phyloP scores from a whole-genome alignment of 2,329 filamentous ascomycete species.

The Aspergillus sp. region DNA sequence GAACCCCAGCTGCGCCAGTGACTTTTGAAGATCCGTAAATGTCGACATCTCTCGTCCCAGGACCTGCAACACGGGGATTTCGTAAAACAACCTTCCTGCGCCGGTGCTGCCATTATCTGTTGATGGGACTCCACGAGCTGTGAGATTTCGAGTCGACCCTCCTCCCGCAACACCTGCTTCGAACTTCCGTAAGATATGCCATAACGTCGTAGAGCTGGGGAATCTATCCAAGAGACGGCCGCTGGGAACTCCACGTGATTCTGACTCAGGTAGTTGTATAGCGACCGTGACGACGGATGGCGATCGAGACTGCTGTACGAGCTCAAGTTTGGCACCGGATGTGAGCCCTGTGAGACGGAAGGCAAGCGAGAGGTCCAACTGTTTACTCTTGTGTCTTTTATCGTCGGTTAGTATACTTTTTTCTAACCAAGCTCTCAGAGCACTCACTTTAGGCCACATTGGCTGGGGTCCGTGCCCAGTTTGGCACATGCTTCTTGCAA shows the following conservation, averaged over 20 bases:
- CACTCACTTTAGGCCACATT: slow-evolving; percentile 72
- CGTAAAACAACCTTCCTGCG: slow-evolving; percentile 76
- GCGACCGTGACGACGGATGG: slow-evolving; percentile 81
- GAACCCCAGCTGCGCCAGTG: slow-evolving; percentile 76
- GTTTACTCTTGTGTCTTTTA: slow-evolving; percentile 70
- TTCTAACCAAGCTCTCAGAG: background rate
- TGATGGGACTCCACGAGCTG: slow-evolving; percentile 65
- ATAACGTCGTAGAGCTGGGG: slow-evolving; percentile 78
- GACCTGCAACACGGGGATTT: slow-evolving; percentile 76
- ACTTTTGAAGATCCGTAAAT: slow-evolving; percentile 81
- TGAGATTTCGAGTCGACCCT: slow-evolving; percentile 66
- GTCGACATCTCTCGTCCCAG: slow-evolving; percentile 72
- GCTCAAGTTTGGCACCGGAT: slow-evolving; percentile 84
- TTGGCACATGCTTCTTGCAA: slow-evolving; percentile 82
- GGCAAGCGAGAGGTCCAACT: slow-evolving; percentile 75
- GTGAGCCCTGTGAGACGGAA: slow-evolving; percentile 76
- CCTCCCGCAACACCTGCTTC: slow-evolving; percentile 65
- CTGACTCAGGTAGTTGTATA: slow-evolving; percentile 71
- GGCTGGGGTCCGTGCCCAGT: slow-evolving; percentile 63
- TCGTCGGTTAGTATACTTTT: slow-evolving; percentile 7
- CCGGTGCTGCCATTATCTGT: slow-evolving; percentile 45
- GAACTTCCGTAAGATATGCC: slow-evolving; percentile 84
- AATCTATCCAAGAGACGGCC: slow-evolving; percentile 76
- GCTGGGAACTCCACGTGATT: slow-evolving; percentile 56
- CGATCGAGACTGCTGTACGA: slow-evolving; percentile 79